Evolutionary conservation across 495 filamentous ascomycete genomes (phyloP).

Genomic region (Astrothelium subdiscretum): DNA sequence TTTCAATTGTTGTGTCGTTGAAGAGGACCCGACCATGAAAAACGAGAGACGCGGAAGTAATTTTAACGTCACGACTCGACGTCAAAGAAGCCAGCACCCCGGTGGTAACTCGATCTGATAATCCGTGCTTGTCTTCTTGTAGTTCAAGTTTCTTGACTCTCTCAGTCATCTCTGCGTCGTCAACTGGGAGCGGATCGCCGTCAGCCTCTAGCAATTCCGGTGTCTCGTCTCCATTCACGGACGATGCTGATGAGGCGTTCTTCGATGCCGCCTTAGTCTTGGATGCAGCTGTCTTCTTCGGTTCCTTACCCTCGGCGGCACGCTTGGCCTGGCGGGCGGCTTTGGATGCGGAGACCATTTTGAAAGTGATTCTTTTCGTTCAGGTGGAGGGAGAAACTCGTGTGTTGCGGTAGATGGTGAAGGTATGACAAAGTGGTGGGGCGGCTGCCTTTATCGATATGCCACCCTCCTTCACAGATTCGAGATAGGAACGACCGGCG

Average conservation of each 20-base stretch:
- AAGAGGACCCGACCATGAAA: slow-evolving; percentile 97
- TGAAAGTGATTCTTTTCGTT: slow-evolving; percentile 14
- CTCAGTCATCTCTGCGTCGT: slow-evolving; percentile 61
- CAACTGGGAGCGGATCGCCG: slow-evolving; percentile 42
- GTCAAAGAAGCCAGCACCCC: slow-evolving; percentile 83
- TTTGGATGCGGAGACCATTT: slow-evolving; percentile 90
- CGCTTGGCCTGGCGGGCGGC: slow-evolving; percentile 95
- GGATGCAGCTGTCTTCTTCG: slow-evolving; percentile 39
- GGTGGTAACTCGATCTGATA: slow-evolving; percentile 96
- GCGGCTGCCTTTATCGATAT: slow-evolving; percentile 5
- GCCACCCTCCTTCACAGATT: neutral
- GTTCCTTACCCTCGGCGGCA: slow-evolving; percentile 50
- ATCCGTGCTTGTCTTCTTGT: slow-evolving; percentile 90
- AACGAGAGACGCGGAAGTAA: slow-evolving; percentile 82
- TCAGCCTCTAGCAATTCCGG: slow-evolving; percentile 48
- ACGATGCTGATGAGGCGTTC: slow-evolving; percentile 34
- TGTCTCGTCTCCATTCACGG: slow-evolving; percentile 58
- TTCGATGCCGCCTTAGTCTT: slow-evolving; percentile 57
- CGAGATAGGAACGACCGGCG: neutral
- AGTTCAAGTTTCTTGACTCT: slow-evolving; percentile 69
- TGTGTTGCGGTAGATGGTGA: neutral
- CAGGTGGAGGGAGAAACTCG: neutral
- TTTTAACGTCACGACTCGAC: slow-evolving; percentile 85
- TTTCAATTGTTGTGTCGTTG: slow-evolving; percentile 81
- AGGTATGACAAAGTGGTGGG: neutral